Evolutionary conservation across 345 rosid species (phyloP).

Genomic region (Aquilaria sinensis): DNA sequence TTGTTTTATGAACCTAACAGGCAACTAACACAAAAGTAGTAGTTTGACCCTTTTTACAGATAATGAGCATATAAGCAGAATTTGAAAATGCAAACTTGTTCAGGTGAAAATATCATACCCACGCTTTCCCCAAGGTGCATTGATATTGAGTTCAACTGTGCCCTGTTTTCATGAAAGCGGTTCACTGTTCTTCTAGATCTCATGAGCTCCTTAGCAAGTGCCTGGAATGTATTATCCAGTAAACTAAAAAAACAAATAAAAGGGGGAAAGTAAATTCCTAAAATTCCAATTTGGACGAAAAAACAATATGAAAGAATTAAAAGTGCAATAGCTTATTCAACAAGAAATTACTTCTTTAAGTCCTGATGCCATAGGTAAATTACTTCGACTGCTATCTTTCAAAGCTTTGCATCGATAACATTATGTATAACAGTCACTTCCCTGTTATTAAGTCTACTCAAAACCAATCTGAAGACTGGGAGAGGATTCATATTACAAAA

Average conservation of each 20-base stretch:
- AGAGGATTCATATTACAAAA: no score
- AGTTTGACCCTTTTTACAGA: no score
- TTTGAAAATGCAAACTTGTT: neutral
- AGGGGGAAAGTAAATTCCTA: neutral
- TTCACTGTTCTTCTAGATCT: constrained; percentile 73
- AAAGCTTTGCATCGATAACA: no score
- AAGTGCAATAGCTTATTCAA: neutral
- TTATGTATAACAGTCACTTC: no score
- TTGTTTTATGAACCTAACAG: no score
- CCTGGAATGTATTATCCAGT: constrained; percentile 30
- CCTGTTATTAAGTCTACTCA: no score
- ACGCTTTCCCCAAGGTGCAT: constrained; percentile 98
- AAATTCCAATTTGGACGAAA: neutral
- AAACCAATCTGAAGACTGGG: no score
- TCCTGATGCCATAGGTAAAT: no score
- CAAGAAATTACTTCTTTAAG: no score
- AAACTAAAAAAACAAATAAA: constrained; percentile 4
- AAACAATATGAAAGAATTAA: neutral
- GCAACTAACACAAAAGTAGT: no score
- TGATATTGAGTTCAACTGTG: constrained; percentile 90
- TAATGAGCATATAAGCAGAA: constrained; percentile 2
- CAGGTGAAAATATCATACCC: constrained; percentile 38
- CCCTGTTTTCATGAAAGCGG: constrained; percentile 84
- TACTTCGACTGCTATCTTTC: no score
- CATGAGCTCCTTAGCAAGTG: constrained; percentile 85